phyloP scores from a whole-genome alignment of 306 rosid genomes.

The Corylus avellana region DNA sequence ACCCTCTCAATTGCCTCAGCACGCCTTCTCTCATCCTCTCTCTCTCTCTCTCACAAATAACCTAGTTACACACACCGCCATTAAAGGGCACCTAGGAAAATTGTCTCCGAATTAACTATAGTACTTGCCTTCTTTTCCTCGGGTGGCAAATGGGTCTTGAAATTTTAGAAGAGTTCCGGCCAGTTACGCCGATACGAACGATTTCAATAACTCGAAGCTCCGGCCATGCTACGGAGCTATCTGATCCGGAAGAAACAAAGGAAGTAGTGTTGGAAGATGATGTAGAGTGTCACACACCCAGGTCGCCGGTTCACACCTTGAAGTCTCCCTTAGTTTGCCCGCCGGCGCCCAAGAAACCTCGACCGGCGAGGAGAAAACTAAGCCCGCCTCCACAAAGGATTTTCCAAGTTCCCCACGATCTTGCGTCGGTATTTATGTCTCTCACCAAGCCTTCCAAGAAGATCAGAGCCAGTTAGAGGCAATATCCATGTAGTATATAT shows the following conservation, averaged over 20 bases:
- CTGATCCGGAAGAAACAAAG: slow-evolving; percentile 11
- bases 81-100: not conserved
- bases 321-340: slow-evolving; percentile 47
- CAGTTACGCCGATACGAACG: slow-evolving; percentile 50
- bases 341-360: slow-evolving; percentile 64
- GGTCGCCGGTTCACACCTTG: slow-evolving; percentile 30
- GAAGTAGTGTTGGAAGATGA: slow-evolving; percentile 26
- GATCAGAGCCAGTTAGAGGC: slow-evolving; percentile 33
- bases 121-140: not conserved
- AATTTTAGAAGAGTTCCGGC: slow-evolving; percentile 48
- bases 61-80: not conserved
- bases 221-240: slow-evolving; percentile 4
- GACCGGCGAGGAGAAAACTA: slow-evolving; percentile 24
- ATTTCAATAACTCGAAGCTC: not conserved
- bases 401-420: slow-evolving; percentile 54
- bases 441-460: slow-evolving; percentile 30
- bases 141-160: slow-evolving; percentile 48
- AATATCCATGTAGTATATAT: not conserved
- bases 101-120: not conserved
- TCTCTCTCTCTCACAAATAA: not conserved
- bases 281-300: slow-evolving; percentile 53
- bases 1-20: slow-evolving; percentile 40
- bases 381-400: slow-evolving; percentile 22
- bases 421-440: slow-evolving; percentile 39
- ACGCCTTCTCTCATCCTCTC: slow-evolving; percentile 27